These are phyloP conservation scores for Epichloe sp. DNA, from an alignment of 2,329 filamentous ascomycete species.

Conservation along the genomic window DNA sequence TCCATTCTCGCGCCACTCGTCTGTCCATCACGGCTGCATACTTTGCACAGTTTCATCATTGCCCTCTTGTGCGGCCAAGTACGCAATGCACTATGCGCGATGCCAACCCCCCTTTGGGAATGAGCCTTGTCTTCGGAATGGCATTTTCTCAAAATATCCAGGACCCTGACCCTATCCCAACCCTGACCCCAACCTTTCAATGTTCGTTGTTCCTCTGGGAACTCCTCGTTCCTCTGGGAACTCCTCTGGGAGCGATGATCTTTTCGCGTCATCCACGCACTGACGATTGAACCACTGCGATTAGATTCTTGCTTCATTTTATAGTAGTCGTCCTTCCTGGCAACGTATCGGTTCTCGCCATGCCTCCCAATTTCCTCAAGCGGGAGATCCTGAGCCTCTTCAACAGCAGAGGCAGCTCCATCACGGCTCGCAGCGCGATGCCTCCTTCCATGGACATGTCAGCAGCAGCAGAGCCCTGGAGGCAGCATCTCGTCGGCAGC, in stretches of 20 bases:
- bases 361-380: constrained; percentile 7
- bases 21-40: neutral
- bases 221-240: too few species aligned
- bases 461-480: constrained; percentile 6
- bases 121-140: neutral
- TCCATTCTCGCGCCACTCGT: neutral
- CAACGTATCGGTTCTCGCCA: neutral
- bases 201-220: too few species aligned
- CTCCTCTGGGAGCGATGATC: neutral
- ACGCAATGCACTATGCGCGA: too few species aligned
- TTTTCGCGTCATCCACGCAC: neutral
- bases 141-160: neutral
- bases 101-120: neutral
- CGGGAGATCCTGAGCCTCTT: neutral
- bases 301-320: constrained; percentile 8
- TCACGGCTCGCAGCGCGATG: constrained; percentile 7
- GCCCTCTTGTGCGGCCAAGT: too few species aligned
- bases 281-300: constrained; percentile 1
- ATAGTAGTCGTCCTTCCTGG: constrained; percentile 2
- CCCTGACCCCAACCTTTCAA: neutral
- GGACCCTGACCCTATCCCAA: neutral
- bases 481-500: constrained; percentile 4
- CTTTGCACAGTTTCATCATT: too few species aligned
- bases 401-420: neutral
- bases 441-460: neutral